Conservation (phyloP, 352 stramenopile genomes). For the Plasmopara viticola region DNA sequence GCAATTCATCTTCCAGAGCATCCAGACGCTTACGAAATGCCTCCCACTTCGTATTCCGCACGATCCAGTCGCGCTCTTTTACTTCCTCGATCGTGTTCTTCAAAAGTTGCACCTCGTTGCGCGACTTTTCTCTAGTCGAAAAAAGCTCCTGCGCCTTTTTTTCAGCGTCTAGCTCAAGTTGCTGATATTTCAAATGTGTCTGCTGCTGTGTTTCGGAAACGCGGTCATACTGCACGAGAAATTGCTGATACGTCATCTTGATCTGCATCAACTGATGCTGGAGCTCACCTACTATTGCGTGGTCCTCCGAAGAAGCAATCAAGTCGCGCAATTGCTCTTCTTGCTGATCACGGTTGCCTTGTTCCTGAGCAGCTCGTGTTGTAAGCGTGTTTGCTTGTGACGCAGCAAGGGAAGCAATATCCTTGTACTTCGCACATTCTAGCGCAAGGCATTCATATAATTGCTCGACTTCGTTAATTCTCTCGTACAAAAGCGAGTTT, state of each 20-base stretch:
- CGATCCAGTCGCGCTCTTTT: constrained; percentile 50
- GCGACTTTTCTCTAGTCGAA: constrained; percentile 30
- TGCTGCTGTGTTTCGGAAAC: constrained; percentile 47
- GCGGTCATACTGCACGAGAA: constrained; percentile 59
- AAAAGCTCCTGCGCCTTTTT: constrained; percentile 30
- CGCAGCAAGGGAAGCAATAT: constrained; percentile 54
- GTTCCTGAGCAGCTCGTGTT: constrained; percentile 30
- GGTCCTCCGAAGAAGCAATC: constrained; percentile 80
- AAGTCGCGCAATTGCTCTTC: constrained; percentile 64
- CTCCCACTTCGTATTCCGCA: constrained; percentile 61
- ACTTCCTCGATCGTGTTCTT: constrained; percentile 43
- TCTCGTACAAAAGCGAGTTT: constrained; percentile 55
- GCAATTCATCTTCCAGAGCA: constrained; percentile 54
- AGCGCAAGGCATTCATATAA: constrained; percentile 59
- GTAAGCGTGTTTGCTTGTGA: constrained; percentile 56
- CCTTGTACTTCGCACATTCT: constrained; percentile 58
- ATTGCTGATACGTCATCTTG: constrained; percentile 80
- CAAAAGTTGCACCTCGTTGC: constrained; percentile 32
- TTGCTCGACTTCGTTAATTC: constrained; percentile 68
- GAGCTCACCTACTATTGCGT: constrained; percentile 84
- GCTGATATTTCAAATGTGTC: constrained; percentile 41
- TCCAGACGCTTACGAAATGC: constrained; percentile 68
- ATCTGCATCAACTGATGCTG: constrained; percentile 88
- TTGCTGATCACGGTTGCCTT: constrained; percentile 45
- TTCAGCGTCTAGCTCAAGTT: constrained; percentile 55